phyloP scores from a whole-genome alignment of 441 rosid species.

The Codiaeum variegatum region DNA sequence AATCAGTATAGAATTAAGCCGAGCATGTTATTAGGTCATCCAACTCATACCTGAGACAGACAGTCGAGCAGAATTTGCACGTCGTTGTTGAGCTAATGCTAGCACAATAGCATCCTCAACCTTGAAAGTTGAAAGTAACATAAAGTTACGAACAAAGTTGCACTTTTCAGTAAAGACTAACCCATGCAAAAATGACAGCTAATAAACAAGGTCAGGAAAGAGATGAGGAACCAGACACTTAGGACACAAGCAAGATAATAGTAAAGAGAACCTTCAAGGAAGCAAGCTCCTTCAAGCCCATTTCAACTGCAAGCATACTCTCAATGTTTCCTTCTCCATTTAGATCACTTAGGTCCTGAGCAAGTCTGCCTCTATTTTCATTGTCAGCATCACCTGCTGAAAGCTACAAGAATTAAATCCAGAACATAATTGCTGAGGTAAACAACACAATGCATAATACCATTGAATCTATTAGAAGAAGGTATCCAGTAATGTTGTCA shows the following conservation, averaged over 20 bases:
- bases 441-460: neutral
- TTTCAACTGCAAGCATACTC: constrained; percentile 96
- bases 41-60: constrained; percentile 60
- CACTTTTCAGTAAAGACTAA: neutral
- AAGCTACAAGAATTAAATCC: constrained; percentile 14
- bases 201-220: neutral
- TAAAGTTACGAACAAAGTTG: constrained; percentile 1
- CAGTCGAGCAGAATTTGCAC: constrained; percentile 60
- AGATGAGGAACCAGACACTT: neutral
- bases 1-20: constrained; percentile 6
- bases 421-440: constrained; percentile 3
- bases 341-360: constrained; percentile 68
- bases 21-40: constrained; percentile 15
- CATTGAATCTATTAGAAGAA: neutral
- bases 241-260: neutral
- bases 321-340: constrained; percentile 96
- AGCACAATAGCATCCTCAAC: constrained; percentile 82
- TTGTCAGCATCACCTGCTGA: constrained; percentile 58
- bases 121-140: constrained; percentile 34
- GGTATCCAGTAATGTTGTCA: constrained; percentile 4
- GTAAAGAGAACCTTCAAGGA: constrained; percentile 61
- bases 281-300: constrained; percentile 92
- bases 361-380: constrained; percentile 65
- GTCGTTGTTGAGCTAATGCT: constrained; percentile 77
- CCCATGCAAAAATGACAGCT: neutral